Evolutionary conservation across 768 basidiomycete genomes (phyloP).

Genomic region (Vararia minispora): DNA sequence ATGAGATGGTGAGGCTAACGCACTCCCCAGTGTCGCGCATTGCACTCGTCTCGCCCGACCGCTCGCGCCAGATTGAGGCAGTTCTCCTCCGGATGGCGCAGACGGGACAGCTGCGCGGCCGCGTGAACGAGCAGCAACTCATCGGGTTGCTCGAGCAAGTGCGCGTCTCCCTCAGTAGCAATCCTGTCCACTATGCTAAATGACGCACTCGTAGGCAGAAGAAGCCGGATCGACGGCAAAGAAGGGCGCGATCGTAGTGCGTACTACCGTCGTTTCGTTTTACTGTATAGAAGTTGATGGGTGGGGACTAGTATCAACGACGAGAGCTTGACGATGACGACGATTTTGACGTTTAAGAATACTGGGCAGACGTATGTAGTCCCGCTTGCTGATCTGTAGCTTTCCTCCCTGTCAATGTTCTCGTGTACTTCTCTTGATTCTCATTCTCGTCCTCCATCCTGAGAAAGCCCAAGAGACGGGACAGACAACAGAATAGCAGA

Average conservation of each 20-base stretch:
- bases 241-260: conserved; percentile 31
- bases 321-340: conserved; percentile 20
- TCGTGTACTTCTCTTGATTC: conserved; percentile 1
- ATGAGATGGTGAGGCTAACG: too few relatives aligned
- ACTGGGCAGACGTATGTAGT: too few relatives aligned
- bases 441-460: background rate
- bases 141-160: conserved; percentile 85
- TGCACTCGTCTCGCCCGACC: conserved; percentile 72
- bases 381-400: background rate
- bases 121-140: conserved; percentile 71
- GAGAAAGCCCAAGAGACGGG: too few relatives aligned
- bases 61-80: conserved; percentile 70
- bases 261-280: conserved; percentile 4
- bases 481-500: background rate
- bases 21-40: conserved; percentile 77
- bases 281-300: background rate
- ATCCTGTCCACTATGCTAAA: background rate
- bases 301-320: conserved; percentile 14
- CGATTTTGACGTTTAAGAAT: conserved; percentile 21
- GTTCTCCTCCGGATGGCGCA: conserved; percentile 78
- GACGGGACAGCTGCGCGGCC: conserved; percentile 65
- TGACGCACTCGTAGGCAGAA: conserved; percentile 22
- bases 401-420: conserved; percentile 1
- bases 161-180: conserved; percentile 6
- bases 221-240: conserved; percentile 32